These are phyloP conservation scores for Datura wrightii DNA, from an alignment of 257 asterid species.

Conservation along the genomic window DNA sequence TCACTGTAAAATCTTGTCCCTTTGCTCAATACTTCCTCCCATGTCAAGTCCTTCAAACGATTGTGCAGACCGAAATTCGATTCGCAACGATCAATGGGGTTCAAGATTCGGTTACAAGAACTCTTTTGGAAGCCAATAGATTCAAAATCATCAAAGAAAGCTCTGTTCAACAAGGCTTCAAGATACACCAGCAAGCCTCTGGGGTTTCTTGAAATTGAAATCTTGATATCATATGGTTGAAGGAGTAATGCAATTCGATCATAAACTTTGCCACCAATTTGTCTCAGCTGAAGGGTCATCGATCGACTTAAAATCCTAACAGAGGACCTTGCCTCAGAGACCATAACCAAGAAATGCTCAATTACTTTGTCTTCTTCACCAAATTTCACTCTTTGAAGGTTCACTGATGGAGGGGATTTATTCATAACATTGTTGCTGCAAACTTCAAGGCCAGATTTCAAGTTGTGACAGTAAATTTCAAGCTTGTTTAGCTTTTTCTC, in stretches of 20 bases:
- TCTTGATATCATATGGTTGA: constrained; percentile 78
- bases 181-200: constrained; percentile 62
- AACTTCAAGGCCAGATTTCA: constrained; percentile 79
- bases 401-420: constrained; percentile 41
- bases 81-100: constrained; percentile 83
- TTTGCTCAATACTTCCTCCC: constrained; percentile 85
- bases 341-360: constrained; percentile 69
- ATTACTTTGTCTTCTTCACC: constrained; percentile 67
- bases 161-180: constrained; percentile 76
- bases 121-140: constrained; percentile 63
- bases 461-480: constrained; percentile 79
- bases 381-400: constrained; percentile 47
- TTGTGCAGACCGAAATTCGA: constrained; percentile 67
- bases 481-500: constrained; percentile 89
- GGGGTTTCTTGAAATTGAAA: constrained; percentile 74
- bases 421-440: constrained; percentile 35
- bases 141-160: constrained; percentile 82
- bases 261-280: constrained; percentile 64
- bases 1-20: constrained; percentile 89
- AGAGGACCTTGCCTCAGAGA: constrained; percentile 76
- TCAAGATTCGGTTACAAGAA: constrained; percentile 51
- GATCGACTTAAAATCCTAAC: constrained; percentile 66
- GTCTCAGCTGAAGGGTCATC: constrained; percentile 59
- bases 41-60: constrained; percentile 65
- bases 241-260: constrained; percentile 69